A percentile compares a stretch with the other conserved stretches of the same genome.
These are phyloP conservation scores for Ganoderma multipileum DNA, from an alignment of 1,284 basidiomycete genomes.

Conservation along the genomic window DNA sequence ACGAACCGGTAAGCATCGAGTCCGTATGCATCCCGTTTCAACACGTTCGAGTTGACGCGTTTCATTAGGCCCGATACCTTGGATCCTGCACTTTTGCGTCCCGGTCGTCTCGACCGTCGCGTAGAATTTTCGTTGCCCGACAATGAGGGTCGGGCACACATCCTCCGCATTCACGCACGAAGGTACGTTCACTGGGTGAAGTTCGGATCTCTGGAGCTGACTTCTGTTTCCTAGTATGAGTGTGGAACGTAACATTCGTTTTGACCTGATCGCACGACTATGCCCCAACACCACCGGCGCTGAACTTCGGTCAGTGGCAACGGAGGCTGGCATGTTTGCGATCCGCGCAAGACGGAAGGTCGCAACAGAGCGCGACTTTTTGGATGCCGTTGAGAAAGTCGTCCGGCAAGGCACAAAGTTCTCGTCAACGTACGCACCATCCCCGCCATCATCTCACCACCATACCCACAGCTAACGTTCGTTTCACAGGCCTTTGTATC, in stretches of 20 bases:
- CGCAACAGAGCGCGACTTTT: slow-evolving; percentile 96
- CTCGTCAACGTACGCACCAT: slow-evolving; percentile 76
- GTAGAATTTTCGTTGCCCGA: slow-evolving; percentile 97
- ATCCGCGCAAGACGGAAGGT: slow-evolving; percentile 97
- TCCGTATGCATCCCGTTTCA: slow-evolving; percentile 8
- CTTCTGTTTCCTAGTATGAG: slow-evolving; percentile 78
- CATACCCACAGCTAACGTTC: slow-evolving; percentile 3
- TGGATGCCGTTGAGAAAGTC: slow-evolving; percentile 98
- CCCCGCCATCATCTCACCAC: not conserved
- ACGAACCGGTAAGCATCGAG: slow-evolving; percentile 80
- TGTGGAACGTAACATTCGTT: slow-evolving; percentile 96
- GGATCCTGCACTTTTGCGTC: slow-evolving; percentile 95
- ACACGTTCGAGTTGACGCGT: slow-evolving; percentile 18
- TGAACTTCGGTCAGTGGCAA: slow-evolving; percentile 95
- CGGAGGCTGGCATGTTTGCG: slow-evolving; percentile 99
- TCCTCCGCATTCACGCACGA: slow-evolving; percentile 95
- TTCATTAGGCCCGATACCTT: slow-evolving; percentile 90
- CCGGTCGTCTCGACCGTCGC: slow-evolving; percentile 94
- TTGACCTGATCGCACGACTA: slow-evolving; percentile 95
- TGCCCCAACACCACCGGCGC: slow-evolving; percentile 99
- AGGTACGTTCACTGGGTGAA: slow-evolving; percentile 58
- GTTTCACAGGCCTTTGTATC: slow-evolving; percentile 45
- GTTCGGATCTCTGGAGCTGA: slow-evolving; percentile 8
- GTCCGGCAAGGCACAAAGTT: slow-evolving; percentile 98
- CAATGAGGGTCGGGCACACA: slow-evolving; percentile 96